Conservation (phyloP, 192 early-diverging fungal genomes). For the Chytriomyces confervae region DNA sequence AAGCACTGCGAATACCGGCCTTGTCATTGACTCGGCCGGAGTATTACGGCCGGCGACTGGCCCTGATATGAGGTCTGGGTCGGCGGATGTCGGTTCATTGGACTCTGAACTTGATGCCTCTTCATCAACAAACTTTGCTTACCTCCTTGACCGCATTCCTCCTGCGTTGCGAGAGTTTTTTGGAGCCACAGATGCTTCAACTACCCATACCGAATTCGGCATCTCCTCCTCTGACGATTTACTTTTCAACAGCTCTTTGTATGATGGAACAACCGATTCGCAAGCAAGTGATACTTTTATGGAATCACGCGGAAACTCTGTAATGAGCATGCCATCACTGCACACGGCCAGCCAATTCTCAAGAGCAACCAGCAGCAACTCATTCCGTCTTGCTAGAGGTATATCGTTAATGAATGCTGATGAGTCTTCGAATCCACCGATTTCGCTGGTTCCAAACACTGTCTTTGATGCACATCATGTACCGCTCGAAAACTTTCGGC, state of each 20-base stretch:
- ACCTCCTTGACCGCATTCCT: conserved; percentile 19
- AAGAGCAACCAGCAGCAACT: neutral
- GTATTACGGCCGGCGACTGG: neutral
- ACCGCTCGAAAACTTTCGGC: neutral
- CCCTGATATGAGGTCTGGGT: neutral
- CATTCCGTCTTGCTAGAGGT: neutral
- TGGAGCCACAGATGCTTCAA: neutral
- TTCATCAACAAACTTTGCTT: neutral
- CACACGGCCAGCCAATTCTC: neutral
- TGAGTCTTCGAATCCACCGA: neutral
- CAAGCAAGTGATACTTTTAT: too few species aligned
- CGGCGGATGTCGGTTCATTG: neutral
- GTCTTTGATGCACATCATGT: conserved; percentile 8
- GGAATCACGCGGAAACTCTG: too few species aligned
- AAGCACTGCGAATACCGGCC: neutral
- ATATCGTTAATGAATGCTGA: neutral
- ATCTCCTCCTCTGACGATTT: neutral
- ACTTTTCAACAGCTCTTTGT: neutral
- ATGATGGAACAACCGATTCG: too few species aligned
- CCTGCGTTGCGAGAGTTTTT: conserved; percentile 21
- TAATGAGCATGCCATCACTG: neutral
- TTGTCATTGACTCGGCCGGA: neutral
- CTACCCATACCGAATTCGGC: conserved; percentile 3
- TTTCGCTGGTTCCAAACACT: neutral
- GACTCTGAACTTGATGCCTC: neutral